These are phyloP conservation scores for Austroboletus eburneus DNA, from an alignment of 768 basidiomycete genomes.

Conservation along the genomic window DNA sequence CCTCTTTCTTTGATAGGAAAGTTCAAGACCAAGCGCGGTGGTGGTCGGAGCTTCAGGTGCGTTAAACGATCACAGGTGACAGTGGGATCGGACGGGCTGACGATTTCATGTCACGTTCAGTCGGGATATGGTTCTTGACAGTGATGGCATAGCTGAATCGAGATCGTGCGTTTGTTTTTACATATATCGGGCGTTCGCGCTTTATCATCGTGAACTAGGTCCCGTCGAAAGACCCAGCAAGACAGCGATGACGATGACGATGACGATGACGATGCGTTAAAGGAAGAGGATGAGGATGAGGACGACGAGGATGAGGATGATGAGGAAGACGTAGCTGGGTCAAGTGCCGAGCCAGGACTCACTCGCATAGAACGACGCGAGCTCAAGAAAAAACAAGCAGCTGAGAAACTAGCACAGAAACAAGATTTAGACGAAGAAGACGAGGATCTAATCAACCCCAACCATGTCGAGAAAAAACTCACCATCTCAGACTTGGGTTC, in stretches of 20 bases:
- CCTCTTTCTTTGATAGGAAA: slow-evolving; percentile 45
- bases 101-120: slow-evolving; percentile 30
- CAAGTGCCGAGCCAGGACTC: slow-evolving; percentile 49
- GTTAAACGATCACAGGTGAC: slow-evolving; percentile 7
- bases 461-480: slow-evolving; percentile 69
- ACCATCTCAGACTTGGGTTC: slow-evolving; percentile 74
- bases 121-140: slow-evolving; percentile 56
- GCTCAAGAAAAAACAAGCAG: slow-evolving; percentile 76
- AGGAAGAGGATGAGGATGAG: slow-evolving; percentile 39
- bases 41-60: slow-evolving; percentile 81
- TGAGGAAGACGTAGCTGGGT: slow-evolving; percentile 33
- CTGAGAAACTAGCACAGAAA: slow-evolving; percentile 38
- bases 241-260: slow-evolving; percentile 41
- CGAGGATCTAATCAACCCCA: slow-evolving; percentile 72
- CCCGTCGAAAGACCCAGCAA: slow-evolving; percentile 24
- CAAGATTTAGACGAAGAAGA: slow-evolving; percentile 51
- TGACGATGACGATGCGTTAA: slow-evolving; percentile 33
- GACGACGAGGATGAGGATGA: too few relatives aligned
- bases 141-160: slow-evolving; percentile 50
- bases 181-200: slow-evolving; percentile 8
- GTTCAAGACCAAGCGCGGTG: slow-evolving; percentile 84
- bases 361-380: slow-evolving; percentile 70
- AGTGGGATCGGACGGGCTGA: slow-evolving; percentile 9
- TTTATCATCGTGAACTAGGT: slow-evolving; percentile 11
- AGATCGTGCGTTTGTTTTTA: slow-evolving; percentile 37